Evolutionary conservation across 2,329 filamentous ascomycete genomes (phyloP).

Genomic region (Sphaceloma murrayae): DNA sequence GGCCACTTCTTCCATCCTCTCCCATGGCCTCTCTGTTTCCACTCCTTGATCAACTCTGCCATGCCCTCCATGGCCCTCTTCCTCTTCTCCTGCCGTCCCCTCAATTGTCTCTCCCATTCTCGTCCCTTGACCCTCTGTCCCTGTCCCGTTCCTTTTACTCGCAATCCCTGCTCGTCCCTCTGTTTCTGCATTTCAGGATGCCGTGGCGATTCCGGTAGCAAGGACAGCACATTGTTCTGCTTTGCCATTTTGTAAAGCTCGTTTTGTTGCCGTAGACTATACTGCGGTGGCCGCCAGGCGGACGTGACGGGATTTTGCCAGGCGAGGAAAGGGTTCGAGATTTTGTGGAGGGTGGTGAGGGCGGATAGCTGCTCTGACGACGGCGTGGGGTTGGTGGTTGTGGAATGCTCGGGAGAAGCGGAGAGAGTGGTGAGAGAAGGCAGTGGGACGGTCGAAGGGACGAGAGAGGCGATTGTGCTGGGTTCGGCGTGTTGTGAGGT

Average conservation of each 20-base stretch:
- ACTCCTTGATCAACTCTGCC: slow-evolving; percentile 81
- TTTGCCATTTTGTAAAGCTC: slow-evolving; percentile 80
- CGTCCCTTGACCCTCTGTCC: slow-evolving; percentile 94
- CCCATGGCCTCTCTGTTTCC: slow-evolving; percentile 83
- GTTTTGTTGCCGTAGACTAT: slow-evolving; percentile 77
- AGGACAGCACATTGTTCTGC: slow-evolving; percentile 36
- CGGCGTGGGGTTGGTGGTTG: slow-evolving; percentile 33
- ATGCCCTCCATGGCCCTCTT: slow-evolving; percentile 47
- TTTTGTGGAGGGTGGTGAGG: slow-evolving; percentile 21
- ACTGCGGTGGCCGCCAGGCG: slow-evolving; percentile 73
- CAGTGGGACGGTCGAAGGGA: slow-evolving; percentile 35
- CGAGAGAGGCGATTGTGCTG: slow-evolving; percentile 23
- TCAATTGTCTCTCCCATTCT: slow-evolving; percentile 77
- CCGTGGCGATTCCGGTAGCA: slow-evolving; percentile 29
- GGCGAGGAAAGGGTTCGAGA: slow-evolving; percentile 68
- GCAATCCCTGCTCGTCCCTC: slow-evolving; percentile 67
- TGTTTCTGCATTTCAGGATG: slow-evolving; percentile 53
- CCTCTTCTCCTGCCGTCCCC: slow-evolving; percentile 46
- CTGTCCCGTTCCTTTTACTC: slow-evolving; percentile 78
- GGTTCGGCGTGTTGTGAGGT: slow-evolving; percentile 26
- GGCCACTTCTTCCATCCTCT: slow-evolving; percentile 68
- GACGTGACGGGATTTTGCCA: slow-evolving; percentile 70
- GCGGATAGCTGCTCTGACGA: slow-evolving; percentile 25
- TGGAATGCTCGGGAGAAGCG: slow-evolving; percentile 18
- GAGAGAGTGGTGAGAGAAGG: slow-evolving; percentile 19